Evolutionary conservation across 202 grass and related monocot species (phyloP).

Genomic region (Schoenoplectus triqueter): DNA sequence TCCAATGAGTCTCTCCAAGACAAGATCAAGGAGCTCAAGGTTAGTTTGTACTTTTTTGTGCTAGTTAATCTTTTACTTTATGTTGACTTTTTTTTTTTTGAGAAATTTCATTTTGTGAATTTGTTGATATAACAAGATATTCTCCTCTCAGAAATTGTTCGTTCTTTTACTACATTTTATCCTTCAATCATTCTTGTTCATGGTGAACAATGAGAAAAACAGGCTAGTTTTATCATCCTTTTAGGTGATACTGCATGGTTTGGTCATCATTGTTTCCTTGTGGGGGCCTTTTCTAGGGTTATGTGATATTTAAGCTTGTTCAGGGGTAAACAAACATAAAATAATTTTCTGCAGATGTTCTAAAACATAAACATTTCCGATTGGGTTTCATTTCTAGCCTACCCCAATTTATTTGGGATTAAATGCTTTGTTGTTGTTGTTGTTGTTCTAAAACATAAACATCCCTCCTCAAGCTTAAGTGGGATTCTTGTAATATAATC

Average conservation of each 20-base stretch:
- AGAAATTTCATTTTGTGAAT: neutral
- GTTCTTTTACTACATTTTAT: neutral
- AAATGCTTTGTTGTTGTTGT: too few relatives aligned
- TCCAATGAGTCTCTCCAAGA: constrained; percentile 89
- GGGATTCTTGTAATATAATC: neutral
- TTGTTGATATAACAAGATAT: neutral
- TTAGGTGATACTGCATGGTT: neutral
- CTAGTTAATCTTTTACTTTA: constrained; percentile 19
- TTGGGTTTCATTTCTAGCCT: too few relatives aligned
- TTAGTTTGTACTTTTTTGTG: constrained; percentile 36
- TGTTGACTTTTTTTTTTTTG: neutral
- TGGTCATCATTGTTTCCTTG: neutral
- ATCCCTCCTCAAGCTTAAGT: neutral
- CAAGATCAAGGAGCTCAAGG: constrained; percentile 99
- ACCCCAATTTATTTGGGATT: too few relatives aligned
- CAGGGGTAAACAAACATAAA: neutral
- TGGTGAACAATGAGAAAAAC: neutral
- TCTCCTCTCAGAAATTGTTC: neutral
- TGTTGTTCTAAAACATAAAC: neutral
- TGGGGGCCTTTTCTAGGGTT: neutral
- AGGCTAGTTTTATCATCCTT: neutral
- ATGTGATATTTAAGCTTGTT: neutral
- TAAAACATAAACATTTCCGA: neutral
- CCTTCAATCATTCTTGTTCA: neutral
- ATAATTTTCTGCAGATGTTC: neutral